Evolutionary conservation across 345 rosid genomes (phyloP).

Genomic region (Xanthoceras sorbifolium): DNA sequence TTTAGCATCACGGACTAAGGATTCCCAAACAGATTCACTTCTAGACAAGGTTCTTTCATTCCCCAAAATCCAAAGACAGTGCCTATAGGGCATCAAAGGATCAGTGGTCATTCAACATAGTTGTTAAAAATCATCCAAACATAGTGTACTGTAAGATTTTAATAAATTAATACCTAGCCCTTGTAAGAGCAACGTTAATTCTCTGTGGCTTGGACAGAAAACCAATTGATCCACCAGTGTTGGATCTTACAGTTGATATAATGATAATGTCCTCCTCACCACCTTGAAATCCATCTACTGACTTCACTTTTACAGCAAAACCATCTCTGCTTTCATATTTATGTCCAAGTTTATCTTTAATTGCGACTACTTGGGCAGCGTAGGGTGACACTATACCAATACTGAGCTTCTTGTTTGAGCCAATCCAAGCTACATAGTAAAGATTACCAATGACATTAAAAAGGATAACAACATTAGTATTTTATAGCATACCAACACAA

Average conservation of each 20-base stretch:
- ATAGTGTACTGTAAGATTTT: background rate
- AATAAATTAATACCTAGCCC: background rate
- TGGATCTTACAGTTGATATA: slow-evolving; percentile 4
- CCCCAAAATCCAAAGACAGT: slow-evolving; percentile 9
- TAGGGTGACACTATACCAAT: slow-evolving; percentile 9
- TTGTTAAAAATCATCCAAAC: background rate
- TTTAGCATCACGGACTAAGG: slow-evolving; percentile 41
- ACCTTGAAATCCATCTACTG: background rate
- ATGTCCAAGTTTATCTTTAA: slow-evolving; percentile 3
- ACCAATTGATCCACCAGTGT: background rate
- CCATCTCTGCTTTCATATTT: background rate
- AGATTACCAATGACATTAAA: background rate
- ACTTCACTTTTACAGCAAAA: background rate
- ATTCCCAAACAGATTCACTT: slow-evolving; percentile 31
- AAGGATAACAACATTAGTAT: background rate
- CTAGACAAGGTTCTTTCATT: slow-evolving; percentile 1
- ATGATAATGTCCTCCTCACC: background rate
- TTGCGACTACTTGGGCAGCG: background rate
- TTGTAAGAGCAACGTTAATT: background rate
- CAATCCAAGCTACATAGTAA: background rate
- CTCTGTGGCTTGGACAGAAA: slow-evolving; percentile 5
- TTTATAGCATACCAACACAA: background rate
- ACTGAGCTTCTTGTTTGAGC: background rate
- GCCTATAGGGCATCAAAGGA: background rate
- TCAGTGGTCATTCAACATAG: background rate